Evolutionary conservation across 352 stramenopile species (phyloP), one percentile per base, ranked within the genome.

Genomic region (Phytophthora hibernalis): DNA sequence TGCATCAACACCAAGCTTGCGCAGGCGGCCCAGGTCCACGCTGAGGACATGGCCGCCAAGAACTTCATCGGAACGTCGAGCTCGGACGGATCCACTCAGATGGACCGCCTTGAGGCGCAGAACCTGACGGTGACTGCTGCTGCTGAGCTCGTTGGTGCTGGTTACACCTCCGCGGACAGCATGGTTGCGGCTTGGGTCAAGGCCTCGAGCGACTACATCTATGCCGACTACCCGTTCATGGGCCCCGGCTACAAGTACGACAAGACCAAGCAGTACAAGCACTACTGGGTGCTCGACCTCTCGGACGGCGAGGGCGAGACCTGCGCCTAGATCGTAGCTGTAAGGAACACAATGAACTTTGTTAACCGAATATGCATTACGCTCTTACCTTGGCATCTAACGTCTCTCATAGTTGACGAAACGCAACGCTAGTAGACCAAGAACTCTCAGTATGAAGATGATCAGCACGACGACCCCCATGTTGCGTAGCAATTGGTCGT

Each of bases 351-450:
- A 61, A 63, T 51, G 20, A 24, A 50, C 18, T n/a, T 47, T 44
- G 24, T 59, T 54, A 35, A 47, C 22, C 38, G 33, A 54, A 21
- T 22, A 40, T 49, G 20, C 33, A 47, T 13, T 49, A 21, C 11
- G 35, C 15, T 37, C 31, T n/a, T 16, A 47, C n/a, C 15, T 35
- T 9, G 15, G 2, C 22, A 52, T 26, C 20, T 82, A 84, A 35
- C 68, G 58, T 54, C 74, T 77, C 52, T 85, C 76, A 63, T 85
- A 77, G 61, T 82, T 84, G 44, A 83, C 40, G 44, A 82, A 85
- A 20, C 77, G 76, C 68, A 87, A 68, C 43, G 71, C 74, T 15
- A 88, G 30, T 11, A 88, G 63, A 1, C 54, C 77, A 12, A 88
- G 57, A n/a, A 86, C 13, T 18, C 75, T 70, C 40, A 83, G 57